These are phyloP conservation scores for Apiotrichum gamsii DNA, from an alignment of 1,284 basidiomycete species.

Conservation along the genomic window DNA sequence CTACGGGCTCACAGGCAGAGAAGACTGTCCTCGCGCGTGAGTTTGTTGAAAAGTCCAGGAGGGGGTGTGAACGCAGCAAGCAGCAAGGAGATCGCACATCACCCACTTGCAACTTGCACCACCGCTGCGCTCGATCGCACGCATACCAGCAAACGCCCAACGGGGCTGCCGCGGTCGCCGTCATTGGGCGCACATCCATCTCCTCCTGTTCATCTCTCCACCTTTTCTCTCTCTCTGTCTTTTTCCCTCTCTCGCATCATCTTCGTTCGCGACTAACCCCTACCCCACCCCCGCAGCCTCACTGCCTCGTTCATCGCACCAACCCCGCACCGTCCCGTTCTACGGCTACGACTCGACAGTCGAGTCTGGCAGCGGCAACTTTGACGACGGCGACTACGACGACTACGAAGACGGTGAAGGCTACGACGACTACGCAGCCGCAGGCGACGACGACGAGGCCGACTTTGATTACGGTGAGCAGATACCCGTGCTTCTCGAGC, in stretches of 20 bases:
- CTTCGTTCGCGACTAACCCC: neutral
- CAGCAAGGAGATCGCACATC: too few relatives aligned
- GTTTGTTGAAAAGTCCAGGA: too few relatives aligned
- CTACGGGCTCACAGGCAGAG: constrained; percentile 12
- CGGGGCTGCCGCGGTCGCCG: too few relatives aligned
- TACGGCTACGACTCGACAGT: constrained; percentile 19
- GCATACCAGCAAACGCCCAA: too few relatives aligned
- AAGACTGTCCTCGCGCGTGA: constrained; percentile 19
- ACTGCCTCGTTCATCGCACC: constrained; percentile 8
- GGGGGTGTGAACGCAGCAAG: too few relatives aligned
- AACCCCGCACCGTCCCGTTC: constrained; percentile 15
- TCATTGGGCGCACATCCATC: neutral
- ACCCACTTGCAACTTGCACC: too few relatives aligned
- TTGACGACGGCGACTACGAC: constrained; percentile 15
- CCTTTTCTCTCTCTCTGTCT: neutral
- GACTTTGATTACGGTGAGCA: constrained; percentile 17
- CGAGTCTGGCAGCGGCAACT: constrained; percentile 12
- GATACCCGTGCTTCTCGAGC: too few relatives aligned
- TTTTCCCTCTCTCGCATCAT: neutral
- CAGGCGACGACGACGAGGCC: constrained; percentile 28
- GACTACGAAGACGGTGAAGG: constrained; percentile 30
- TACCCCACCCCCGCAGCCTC: neutral
- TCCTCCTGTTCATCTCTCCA: neutral
- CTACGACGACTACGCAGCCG: constrained; percentile 17
- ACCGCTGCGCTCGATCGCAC: too few relatives aligned